Percentiles rank a stretch among this genome's conserved stretches.
These are phyloP conservation scores for Diversispora epigaea DNA, from an alignment of 192 early-diverging fungal genomes.

Conservation along the genomic window DNA sequence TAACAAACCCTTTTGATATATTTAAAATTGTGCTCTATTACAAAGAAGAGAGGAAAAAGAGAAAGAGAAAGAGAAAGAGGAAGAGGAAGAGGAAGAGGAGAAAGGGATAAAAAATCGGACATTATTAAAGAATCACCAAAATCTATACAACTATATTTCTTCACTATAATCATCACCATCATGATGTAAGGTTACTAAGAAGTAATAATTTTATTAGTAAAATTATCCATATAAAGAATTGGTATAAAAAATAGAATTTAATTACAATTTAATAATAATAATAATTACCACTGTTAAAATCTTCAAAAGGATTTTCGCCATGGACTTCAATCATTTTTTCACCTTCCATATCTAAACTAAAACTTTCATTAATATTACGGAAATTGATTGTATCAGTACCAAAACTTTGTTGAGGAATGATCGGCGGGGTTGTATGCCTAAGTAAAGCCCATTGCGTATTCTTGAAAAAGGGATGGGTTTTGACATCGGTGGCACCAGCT, in stretches of 20 bases:
- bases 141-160: constrained; percentile 24
- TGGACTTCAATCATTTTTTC: constrained; percentile 43
- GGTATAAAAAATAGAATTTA: not conserved
- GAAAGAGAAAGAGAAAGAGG: too few species aligned
- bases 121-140: not conserved
- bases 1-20: too few species aligned
- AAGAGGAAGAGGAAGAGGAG: too few species aligned
- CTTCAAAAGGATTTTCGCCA: constrained; percentile 57
- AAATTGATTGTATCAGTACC: constrained; percentile 72
- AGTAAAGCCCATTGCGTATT: constrained; percentile 90
- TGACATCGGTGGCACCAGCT: constrained; percentile 92
- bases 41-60: too few species aligned
- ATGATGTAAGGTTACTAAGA: constrained; percentile 57
- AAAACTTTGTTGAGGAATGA: constrained; percentile 66
- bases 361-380: constrained; percentile 61
- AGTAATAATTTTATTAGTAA: constrained; percentile 10
- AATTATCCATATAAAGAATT: not conserved
- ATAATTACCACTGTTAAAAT: constrained; percentile 54
- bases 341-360: constrained; percentile 64
- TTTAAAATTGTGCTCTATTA: too few species aligned
- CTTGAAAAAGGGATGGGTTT: constrained; percentile 89
- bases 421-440: constrained; percentile 81
- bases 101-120: too few species aligned
- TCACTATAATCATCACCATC: constrained; percentile 58
- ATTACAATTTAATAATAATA: not conserved